Base-by-base conservation (phyloP, 148 eudicot species). In the Fagopyrum homotropicum region DNA sequence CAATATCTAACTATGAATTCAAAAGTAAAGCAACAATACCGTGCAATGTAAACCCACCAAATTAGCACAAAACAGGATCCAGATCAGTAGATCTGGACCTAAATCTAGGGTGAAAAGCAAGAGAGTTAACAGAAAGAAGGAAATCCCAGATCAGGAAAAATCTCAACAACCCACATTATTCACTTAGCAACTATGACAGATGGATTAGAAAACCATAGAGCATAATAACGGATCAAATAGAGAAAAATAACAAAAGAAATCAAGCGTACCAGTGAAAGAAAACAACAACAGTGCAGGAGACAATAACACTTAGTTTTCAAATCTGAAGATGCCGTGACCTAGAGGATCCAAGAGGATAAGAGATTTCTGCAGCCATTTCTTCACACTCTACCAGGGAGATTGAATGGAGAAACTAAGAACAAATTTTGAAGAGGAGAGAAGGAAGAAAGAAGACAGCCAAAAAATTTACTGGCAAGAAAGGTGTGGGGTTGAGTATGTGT, bases 121-220 rank as follows among this genome's bases (percentile, higher is more conserved):
- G 72, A 74, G 52, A 80, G 68, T 29, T 61, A 40, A 61, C 68
- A 61, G 15, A 61, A 81, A 82, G 76, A 73, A 4, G 2, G 61
- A 71, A 40, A 55, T 73, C 57, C 45, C 29, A 81, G 77, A 79
- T 52, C 45, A 75, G 51, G 78, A 74, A 79, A 79, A 40, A 49
- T 22, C 69, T 1, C n/a, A 70, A 83, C 17, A 63, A 82, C 83
- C 79, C 84, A 80, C 87, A 83, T 82, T 79, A 72, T 74, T 46
- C 69, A 76, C 48, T 5, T 15, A 77, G 17, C 80, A 75, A 61
- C 30, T 44, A 48, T 43, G 48, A 77, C 72, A 14, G 70, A 2
- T 77, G 16, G 84, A 69, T 82, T 80, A 79, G 75, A 46, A 73
- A 69, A 75, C 73, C 79, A 69, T 69, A 55, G 40, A 35, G n/a